Conservation (phyloP, 345 rosid species). For the Euphorbia peplus region DNA sequence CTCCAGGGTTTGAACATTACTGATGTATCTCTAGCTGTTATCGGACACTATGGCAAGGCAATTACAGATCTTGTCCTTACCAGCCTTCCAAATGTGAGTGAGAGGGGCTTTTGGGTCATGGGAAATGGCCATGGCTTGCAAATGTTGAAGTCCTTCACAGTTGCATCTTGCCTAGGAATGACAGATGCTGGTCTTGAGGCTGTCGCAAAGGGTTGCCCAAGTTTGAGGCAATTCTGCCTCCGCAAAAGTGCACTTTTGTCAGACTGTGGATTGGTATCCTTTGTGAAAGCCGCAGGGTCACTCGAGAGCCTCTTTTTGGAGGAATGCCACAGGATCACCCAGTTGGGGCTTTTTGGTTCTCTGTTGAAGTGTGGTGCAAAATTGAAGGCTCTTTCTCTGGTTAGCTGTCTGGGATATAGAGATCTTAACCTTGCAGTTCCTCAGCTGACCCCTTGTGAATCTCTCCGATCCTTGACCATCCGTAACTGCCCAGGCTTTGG, state of each 20-base stretch:
- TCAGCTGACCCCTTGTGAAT: conserved; percentile 39
- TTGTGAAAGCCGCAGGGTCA: conserved; percentile 56
- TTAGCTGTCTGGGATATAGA: conserved; percentile 68
- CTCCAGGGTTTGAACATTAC: conserved; percentile 71
- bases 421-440: conserved; percentile 46
- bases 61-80: conserved; percentile 63
- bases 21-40: conserved; percentile 77
- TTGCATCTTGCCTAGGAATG: conserved; percentile 66
- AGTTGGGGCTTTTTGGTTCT: conserved; percentile 73
- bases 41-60: conserved; percentile 83
- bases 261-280: conserved; percentile 74
- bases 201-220: conserved; percentile 80
- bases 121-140: conserved; percentile 82
- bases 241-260: conserved; percentile 56
- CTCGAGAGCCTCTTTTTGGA: conserved; percentile 80
- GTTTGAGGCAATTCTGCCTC: conserved; percentile 55
- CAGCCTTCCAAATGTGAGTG: conserved; percentile 56
- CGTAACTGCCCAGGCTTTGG: conserved; percentile 90
- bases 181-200: conserved; percentile 76
- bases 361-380: conserved; percentile 65
- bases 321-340: conserved; percentile 96
- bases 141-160: conserved; percentile 58
- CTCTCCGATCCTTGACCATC: conserved; percentile 56
- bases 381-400: conserved; percentile 62
- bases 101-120: conserved; percentile 98